A percentile compares a stretch with the other conserved stretches of the same genome.
Evolutionary conservation across 169 alveolate genomes (phyloP).

Genomic region (Plasmodium cynomolgi): DNA sequence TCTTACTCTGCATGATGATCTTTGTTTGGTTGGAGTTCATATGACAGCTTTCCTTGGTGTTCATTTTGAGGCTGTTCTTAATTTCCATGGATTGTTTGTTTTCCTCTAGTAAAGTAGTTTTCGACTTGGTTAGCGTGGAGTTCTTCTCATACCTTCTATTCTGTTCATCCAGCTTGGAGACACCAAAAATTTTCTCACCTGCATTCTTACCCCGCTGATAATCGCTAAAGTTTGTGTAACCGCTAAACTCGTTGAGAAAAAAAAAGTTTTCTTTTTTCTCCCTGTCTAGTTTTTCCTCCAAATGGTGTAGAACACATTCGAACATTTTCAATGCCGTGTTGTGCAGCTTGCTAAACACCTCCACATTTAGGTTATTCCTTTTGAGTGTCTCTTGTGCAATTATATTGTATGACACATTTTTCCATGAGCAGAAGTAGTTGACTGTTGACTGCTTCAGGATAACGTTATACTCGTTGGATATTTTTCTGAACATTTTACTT

Average conservation of each 20-base stretch:
- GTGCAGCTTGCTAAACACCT: constrained; percentile 56
- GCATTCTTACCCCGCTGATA: constrained; percentile 8
- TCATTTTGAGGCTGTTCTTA: constrained; percentile 52
- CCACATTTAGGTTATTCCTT: constrained; percentile 34
- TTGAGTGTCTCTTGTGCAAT: constrained; percentile 56
- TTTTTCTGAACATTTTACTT: constrained; percentile 61
- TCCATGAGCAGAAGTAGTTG: constrained; percentile 67
- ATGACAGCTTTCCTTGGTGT: constrained; percentile 50
- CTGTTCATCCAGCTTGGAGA: background rate
- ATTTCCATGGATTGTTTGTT: constrained; percentile 33
- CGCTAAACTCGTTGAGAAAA: constrained; percentile 34
- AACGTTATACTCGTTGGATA: constrained; percentile 49
- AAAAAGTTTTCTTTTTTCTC: constrained; percentile 7
- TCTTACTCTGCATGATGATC: constrained; percentile 18
- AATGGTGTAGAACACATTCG: constrained; percentile 16
- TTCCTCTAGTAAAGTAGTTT: constrained; percentile 13
- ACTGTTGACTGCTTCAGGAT: constrained; percentile 69
- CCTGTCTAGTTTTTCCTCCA: constrained; percentile 21
- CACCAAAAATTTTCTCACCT: constrained; percentile 4
- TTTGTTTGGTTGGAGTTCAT: constrained; percentile 8
- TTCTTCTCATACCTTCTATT: background rate
- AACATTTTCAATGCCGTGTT: constrained; percentile 36
- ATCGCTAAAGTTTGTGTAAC: constrained; percentile 7
- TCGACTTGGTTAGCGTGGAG: constrained; percentile 14
- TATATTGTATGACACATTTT: constrained; percentile 54